Base-by-base conservation (phyloP, 345 rosid genomes). In the Pistacia integerrima region DNA sequence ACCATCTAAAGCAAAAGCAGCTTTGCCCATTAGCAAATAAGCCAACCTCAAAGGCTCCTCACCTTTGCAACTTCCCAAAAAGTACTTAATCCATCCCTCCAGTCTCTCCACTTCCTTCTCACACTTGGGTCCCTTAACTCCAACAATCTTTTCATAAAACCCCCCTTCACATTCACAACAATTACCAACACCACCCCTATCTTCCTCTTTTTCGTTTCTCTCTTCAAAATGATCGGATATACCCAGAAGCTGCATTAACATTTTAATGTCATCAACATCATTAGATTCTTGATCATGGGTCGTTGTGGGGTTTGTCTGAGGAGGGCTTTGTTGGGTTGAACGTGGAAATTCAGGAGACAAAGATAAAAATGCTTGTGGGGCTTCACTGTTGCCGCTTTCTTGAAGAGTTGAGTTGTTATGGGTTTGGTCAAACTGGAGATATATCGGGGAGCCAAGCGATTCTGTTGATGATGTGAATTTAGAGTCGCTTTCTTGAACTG, bases 101-200 rank as follows among this genome's bases (percentile, higher is more conserved):
- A 89, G 49, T 67, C 87, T 85, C 79, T 82, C 74, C 73, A 65
- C 81, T 74, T 82, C 92, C 56, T 72, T 75, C 51, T 77, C 74
- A 78, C 85, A 81, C 67, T 86, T 88, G 14, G 88, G 91, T 33
- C 86, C 89, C 82, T 83, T 79, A 54, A 86, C 88, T 69, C 86
- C 89, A 67, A 83, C 82, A 81, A 85, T 79, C 71, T 81, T 85
- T 68, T 83, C 83, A 70, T 79, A 84, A 70, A 88, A 88, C 46
- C 82, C 87, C 78, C 69, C 81, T 28, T 82, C 85, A 74, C 83
- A 83, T 18, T 70, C 63, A 48, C 35, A 28, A 22, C 69, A 77
- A 4, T 58, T 60, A 8, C 71, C 52, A 44, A 38, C 64, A 60
- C 69, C 63, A 67, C 5, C 58, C 69, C 58, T 72, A 64, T 69